These are phyloP conservation scores for Chlorella sp. DNA, from an alignment of 139 green algal genomes.

Conservation along the genomic window DNA sequence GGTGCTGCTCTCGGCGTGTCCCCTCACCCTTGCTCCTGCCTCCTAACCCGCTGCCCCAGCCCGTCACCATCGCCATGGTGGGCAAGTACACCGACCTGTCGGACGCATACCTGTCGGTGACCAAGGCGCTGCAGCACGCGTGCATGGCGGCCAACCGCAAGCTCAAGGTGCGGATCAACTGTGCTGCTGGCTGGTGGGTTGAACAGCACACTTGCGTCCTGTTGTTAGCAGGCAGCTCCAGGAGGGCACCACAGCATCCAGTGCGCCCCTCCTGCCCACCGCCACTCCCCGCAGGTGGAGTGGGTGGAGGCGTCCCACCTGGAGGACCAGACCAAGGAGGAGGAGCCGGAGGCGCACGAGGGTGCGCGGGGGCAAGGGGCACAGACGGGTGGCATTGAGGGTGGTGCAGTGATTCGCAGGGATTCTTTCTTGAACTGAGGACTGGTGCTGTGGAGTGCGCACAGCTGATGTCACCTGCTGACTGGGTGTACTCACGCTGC, in stretches of 20 bases:
- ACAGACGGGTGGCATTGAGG: neutral
- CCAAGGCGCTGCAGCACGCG: conserved; percentile 98
- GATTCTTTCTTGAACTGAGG: no score
- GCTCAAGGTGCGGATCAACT: conserved; percentile 62
- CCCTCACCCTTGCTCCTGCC: no score
- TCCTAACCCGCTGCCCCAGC: neutral
- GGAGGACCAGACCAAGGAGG: conserved; percentile 70
- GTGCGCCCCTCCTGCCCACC: no score
- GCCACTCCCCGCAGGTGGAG: conserved; percentile 58
- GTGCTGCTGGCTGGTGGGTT: no score
- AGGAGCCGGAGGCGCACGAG: conserved; percentile 61
- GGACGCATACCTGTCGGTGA: conserved; percentile 96
- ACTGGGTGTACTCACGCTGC: no score
- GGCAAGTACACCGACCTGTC: conserved; percentile 97
- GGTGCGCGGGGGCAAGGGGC: conserved; percentile 29
- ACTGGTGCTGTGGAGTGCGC: no score
- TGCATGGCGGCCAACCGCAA: conserved; percentile 89
- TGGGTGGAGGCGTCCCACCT: conserved; percentile 95
- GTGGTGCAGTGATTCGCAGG: no score
- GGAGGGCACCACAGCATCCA: no score
- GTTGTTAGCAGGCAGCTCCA: no score
- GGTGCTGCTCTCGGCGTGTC: no score
- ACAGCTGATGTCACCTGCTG: no score
- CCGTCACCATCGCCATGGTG: conserved; percentile 91
- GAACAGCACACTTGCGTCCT: no score